Evolutionary conservation across 352 stramenopile genomes (phyloP), one percentile per base, ranked within the genome.

Genomic region (Globisporangium okanoganense): DNA sequence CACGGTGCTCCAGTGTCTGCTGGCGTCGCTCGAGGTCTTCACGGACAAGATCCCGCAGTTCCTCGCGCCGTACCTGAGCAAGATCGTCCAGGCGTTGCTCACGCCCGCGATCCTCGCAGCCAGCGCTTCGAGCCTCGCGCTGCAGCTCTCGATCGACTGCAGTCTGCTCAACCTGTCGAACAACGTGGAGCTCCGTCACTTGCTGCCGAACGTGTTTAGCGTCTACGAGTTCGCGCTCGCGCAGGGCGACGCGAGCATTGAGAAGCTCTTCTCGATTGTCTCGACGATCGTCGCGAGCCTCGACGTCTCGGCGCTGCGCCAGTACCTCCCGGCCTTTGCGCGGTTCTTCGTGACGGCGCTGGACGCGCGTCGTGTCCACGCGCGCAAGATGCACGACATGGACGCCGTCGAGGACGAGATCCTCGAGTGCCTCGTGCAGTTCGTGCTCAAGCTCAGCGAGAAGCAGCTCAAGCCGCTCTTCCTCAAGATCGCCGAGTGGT

Each of bases 401-500:
- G 82, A 92, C 36, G 62, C 65, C 1, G 82, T 94, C 2, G 85
- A 96, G 44, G 83, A 94, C 52, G 82, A 90, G 33, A 65, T 92
- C 14, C 71, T 96, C 1, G 78, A 91, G 2, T 82, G 82, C 24
- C 66, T 95, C 13, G 73, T 94, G 22, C 73, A 90, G 53, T 92
- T 96, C 50, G 76, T 96, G 8, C 59, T 96, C 25, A 91, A 94
- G 53, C 61, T 96, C 27, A 95, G 82, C 62, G 88, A 96, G 58
- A 95, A 95, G 69, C 87, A 96, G 70, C 73, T 95, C 43, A 94
- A 95, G 69, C 88, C 88, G 54, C 66, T 96, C 27, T 95, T 96
- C 63, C 61, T 96, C 29, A 95, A 95, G 65, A 65, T 96, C 48
- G 66, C 66, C 18, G 82, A 93, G 69, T 96, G 87, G 86, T 71